Evolutionary conservation across 352 stramenopile genomes (phyloP).

Genomic region (Plasmopara muralis): DNA sequence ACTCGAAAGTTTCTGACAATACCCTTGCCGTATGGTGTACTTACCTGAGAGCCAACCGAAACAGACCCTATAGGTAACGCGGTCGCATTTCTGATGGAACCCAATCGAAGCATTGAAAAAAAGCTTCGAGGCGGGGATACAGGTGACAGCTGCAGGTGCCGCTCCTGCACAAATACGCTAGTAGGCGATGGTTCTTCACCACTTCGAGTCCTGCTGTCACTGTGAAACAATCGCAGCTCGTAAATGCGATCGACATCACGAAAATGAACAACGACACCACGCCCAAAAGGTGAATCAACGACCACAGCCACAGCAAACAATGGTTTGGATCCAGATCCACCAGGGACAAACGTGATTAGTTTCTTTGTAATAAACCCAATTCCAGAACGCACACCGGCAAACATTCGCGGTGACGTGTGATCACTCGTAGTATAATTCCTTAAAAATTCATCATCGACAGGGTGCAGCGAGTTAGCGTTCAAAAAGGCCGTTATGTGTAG

Average conservation of each 20-base stretch:
- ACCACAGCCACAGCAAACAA: constrained; percentile 44
- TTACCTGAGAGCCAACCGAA: constrained; percentile 33
- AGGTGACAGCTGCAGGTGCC: constrained; percentile 33
- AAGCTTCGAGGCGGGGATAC: constrained; percentile 62
- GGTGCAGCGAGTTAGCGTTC: constrained; percentile 37
- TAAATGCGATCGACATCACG: constrained; percentile 59
- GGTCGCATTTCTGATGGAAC: constrained; percentile 15
- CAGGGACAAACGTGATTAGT: constrained; percentile 64
- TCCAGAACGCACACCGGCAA: constrained; percentile 59
- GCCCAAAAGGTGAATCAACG: constrained; percentile 74
- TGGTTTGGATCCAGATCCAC: constrained; percentile 35
- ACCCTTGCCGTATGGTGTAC: constrained; percentile 57
- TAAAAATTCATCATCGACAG: constrained; percentile 29
- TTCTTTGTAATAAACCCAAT: constrained; percentile 79
- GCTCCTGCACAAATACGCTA: constrained; percentile 53
- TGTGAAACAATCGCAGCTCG: constrained; percentile 52
- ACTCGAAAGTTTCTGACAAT: constrained; percentile 40
- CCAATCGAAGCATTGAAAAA: constrained; percentile 55
- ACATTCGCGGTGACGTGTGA: constrained; percentile 55
- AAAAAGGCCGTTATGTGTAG: constrained; percentile 41
- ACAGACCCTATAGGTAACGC: constrained; percentile 7
- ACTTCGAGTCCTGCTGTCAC: constrained; percentile 28
- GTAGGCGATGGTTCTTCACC: constrained; percentile 11
- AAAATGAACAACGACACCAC: constrained; percentile 59
- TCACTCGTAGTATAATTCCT: constrained; percentile 21